These are phyloP conservation scores for Lachnellula willkommii DNA, from an alignment of 2,329 filamentous ascomycete genomes.

Conservation along the genomic window DNA sequence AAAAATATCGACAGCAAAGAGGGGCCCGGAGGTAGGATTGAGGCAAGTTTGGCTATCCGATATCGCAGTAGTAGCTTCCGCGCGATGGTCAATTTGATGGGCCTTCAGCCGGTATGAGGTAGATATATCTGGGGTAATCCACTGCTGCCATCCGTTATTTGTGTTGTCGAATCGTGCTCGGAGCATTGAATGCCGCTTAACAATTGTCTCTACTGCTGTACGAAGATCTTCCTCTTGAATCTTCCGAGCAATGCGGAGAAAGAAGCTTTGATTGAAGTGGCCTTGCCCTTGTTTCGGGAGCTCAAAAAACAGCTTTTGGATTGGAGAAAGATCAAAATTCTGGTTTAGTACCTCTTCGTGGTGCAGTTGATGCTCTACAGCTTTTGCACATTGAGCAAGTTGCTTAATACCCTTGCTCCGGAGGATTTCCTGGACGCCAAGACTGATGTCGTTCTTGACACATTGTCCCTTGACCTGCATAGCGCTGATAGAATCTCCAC, in stretches of 20 bases:
- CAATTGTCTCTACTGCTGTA: conserved; percentile 29
- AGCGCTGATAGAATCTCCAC: conserved; percentile 22
- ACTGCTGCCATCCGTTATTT: conserved; percentile 31
- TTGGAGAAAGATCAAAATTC: conserved; percentile 22
- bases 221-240: background rate
- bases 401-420: conserved; percentile 14
- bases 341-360: conserved; percentile 5
- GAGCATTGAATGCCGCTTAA: conserved; percentile 36
- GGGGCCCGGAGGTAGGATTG: conserved; percentile 14
- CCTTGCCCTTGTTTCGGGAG: conserved; percentile 8
- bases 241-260: conserved; percentile 8
- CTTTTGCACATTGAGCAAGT: conserved; percentile 5
- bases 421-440: conserved; percentile 20
- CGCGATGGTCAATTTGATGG: background rate
- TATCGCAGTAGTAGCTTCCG: conserved; percentile 2
- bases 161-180: conserved; percentile 33
- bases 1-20: conserved; percentile 22
- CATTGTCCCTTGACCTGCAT: conserved; percentile 18
- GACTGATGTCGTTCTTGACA: conserved; percentile 6
- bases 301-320: conserved; percentile 26
- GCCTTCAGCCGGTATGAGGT: conserved; percentile 2
- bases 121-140: conserved; percentile 25
- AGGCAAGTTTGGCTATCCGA: conserved; percentile 30
- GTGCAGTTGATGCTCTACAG: background rate
- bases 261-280: conserved; percentile 28